phyloP scores from a whole-genome alignment of 768 basidiomycete species.

The Boletus coccyginus region DNA sequence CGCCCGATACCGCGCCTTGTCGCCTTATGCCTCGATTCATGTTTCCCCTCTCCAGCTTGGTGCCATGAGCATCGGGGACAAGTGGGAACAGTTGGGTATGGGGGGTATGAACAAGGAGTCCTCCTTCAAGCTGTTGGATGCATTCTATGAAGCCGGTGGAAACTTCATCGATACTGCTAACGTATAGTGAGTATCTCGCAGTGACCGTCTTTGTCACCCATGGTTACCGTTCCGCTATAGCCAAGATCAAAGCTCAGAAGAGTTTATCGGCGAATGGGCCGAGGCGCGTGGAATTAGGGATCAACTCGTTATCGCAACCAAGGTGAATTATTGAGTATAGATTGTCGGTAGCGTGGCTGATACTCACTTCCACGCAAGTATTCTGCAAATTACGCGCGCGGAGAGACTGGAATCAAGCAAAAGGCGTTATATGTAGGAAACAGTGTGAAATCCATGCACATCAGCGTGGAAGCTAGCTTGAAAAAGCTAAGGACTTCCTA shows the following conservation, averaged over 20 bases:
- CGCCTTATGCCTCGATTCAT: constrained; percentile 36
- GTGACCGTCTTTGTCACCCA: no score
- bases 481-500: constrained; percentile 55
- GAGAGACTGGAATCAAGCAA: constrained; percentile 13
- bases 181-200: constrained; percentile 33
- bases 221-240: no score
- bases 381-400: constrained; percentile 10
- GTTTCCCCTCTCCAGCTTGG: constrained; percentile 45
- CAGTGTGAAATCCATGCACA: constrained; percentile 31
- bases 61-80: constrained; percentile 43
- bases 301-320: no score
- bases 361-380: no score
- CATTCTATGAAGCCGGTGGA: constrained; percentile 43
- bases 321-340: no score
- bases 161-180: constrained; percentile 52
- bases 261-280: no score
- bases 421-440: constrained; percentile 37
- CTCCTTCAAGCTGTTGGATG: constrained; percentile 46
- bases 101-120: constrained; percentile 41
- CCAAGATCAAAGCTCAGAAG: no score
- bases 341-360: no score
- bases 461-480: constrained; percentile 33
- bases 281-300: no score
- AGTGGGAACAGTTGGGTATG: constrained; percentile 32
- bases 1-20: constrained; percentile 35